phyloP scores from a whole-genome alignment of 768 basidiomycete genomes.

The Megacollybia marginata region DNA sequence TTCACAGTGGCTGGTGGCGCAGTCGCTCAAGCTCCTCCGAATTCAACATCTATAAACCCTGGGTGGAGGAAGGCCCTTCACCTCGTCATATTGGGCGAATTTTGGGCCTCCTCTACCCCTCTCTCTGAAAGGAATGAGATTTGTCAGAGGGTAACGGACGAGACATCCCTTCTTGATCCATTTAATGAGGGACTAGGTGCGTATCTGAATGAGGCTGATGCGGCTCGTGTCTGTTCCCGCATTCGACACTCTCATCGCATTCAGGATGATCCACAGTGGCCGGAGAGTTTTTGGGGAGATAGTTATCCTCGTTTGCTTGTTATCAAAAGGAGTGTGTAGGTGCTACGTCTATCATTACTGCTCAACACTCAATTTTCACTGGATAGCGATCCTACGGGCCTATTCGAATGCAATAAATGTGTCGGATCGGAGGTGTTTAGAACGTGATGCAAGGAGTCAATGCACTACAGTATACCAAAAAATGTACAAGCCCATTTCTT shows the following conservation, averaged over 20 bases:
- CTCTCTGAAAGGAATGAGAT: background rate
- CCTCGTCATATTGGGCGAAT: slow-evolving; percentile 1
- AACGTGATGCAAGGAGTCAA: too few species aligned
- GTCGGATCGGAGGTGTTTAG: slow-evolving; percentile 6
- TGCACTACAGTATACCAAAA: too few species aligned
- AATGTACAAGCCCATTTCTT: too few species aligned
- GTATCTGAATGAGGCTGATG: slow-evolving; percentile 8
- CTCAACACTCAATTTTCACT: background rate
- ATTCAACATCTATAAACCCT: slow-evolving; percentile 4
- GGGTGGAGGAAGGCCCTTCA: slow-evolving; percentile 6
- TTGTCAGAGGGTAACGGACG: background rate
- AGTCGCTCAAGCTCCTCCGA: slow-evolving; percentile 1
- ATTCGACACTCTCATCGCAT: background rate
- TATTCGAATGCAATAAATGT: slow-evolving; percentile 6
- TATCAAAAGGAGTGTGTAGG: slow-evolving; percentile 2
- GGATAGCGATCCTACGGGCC: slow-evolving; percentile 4
- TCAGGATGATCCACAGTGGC: slow-evolving; percentile 4
- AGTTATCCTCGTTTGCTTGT: slow-evolving; percentile 4
- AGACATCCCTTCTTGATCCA: slow-evolving; percentile 1
- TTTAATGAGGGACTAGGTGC: slow-evolving; percentile 4
- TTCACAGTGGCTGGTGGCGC: slow-evolving; percentile 5
- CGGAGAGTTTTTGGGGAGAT: slow-evolving; percentile 6
- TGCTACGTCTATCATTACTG: background rate
- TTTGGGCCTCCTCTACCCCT: slow-evolving; percentile 4
- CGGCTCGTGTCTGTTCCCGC: background rate